Conservation (phyloP, 352 stramenopile genomes). For the Elongisporangium senticosum region DNA sequence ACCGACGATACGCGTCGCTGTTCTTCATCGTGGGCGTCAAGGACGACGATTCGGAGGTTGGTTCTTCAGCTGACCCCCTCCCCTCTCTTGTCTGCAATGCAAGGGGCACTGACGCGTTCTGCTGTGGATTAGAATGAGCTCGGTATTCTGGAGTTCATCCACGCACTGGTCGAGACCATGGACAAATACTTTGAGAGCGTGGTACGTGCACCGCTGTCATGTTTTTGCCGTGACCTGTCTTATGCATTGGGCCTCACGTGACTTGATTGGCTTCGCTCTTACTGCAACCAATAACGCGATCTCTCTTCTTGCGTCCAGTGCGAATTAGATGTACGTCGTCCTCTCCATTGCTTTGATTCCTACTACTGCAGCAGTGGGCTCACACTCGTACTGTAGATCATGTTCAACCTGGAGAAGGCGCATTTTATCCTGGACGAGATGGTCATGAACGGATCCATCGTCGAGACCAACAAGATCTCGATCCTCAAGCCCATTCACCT, state of each 20-base stretch:
- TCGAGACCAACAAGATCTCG: constrained; percentile 99
- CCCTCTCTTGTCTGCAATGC: background rate
- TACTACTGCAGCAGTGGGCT: constrained; percentile 1
- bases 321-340: constrained; percentile 71
- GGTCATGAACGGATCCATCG: constrained; percentile 99
- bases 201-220: constrained; percentile 32
- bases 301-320: constrained; percentile 29
- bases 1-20: constrained; percentile 98
- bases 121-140: constrained; percentile 93
- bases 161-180: constrained; percentile 99
- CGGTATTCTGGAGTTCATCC: constrained; percentile 99
- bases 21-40: constrained; percentile 99
- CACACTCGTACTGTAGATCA: constrained; percentile 52
- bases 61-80: background rate
- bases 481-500: constrained; percentile 98
- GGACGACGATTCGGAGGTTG: constrained; percentile 88
- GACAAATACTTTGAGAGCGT: constrained; percentile 99
- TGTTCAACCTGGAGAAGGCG: constrained; percentile 91
- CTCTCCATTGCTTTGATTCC: background rate
- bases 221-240: background rate
- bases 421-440: constrained; percentile 94
- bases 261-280: constrained; percentile 1
- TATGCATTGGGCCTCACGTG: background rate
- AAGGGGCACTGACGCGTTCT: background rate
- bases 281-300: background rate